Conservation (phyloP, 768 basidiomycete genomes). For the Trametes elegans region DNA sequence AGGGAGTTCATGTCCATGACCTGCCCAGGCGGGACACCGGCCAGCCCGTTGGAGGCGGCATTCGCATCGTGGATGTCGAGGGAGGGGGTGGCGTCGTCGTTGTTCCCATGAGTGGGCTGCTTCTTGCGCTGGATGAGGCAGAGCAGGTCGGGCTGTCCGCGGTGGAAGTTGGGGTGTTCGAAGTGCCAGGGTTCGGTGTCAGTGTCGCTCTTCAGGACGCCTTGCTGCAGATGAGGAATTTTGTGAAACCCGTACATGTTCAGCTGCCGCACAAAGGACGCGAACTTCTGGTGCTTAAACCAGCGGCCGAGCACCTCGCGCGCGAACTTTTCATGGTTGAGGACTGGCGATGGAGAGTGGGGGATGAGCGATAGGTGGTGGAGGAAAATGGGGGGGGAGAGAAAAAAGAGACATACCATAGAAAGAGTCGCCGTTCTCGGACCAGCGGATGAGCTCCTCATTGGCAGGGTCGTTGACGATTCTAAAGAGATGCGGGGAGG, state of each 20-base stretch:
- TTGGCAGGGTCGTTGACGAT: constrained; percentile 90
- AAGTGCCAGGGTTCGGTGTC: constrained; percentile 91
- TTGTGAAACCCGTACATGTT: constrained; percentile 98
- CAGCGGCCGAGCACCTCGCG: constrained; percentile 86
- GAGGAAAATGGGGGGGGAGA: neutral
- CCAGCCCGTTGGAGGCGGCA: constrained; percentile 3
- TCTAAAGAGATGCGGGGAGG: constrained; percentile 39
- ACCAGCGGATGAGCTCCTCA: constrained; percentile 87
- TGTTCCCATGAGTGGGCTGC: constrained; percentile 39
- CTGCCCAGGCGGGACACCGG: constrained; percentile 41
- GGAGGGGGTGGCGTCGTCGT: constrained; percentile 27
- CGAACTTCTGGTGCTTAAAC: constrained; percentile 98
- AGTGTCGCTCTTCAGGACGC: constrained; percentile 80
- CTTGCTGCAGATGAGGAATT: constrained; percentile 94
- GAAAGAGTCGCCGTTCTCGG: constrained; percentile 88
- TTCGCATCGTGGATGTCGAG: constrained; percentile 23
- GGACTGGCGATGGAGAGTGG: constrained; percentile 49
- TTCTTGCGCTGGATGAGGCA: constrained; percentile 87
- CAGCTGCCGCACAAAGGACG: constrained; percentile 86
- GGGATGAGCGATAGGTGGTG: neutral
- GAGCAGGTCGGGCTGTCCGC: constrained; percentile 85
- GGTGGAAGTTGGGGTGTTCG: constrained; percentile 83
- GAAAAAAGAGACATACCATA: constrained; percentile 54
- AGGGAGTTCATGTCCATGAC: constrained; percentile 77
- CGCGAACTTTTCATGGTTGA: constrained; percentile 89